Evolutionary conservation across 306 rosid species (phyloP).

Genomic region (Fragaria nilgerrensis): DNA sequence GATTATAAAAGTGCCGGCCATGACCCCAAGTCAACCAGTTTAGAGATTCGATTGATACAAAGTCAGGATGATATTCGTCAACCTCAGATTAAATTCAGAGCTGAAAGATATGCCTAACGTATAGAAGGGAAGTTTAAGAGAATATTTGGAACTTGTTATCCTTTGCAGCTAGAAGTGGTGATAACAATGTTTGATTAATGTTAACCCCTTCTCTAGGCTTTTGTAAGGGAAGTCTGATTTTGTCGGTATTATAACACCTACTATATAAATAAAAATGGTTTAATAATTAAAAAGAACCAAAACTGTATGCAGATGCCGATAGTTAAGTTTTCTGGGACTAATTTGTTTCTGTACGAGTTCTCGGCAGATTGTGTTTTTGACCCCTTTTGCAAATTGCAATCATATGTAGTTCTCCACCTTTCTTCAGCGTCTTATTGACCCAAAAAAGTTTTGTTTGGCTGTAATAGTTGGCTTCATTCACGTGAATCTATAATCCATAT

Average conservation of each 20-base stretch:
- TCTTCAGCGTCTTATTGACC: not conserved
- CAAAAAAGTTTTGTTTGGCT: not conserved
- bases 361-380: not conserved
- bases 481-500: no score
- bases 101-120: conserved; percentile 49
- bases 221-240: not conserved
- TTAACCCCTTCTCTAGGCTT: not conserved
- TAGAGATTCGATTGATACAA: conserved; percentile 77
- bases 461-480: not conserved
- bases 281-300: not conserved
- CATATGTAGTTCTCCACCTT: not conserved
- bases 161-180: not conserved
- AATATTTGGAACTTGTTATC: not conserved
- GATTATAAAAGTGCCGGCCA: conserved; percentile 61
- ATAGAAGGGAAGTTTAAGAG: not conserved
- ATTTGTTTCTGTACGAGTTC: not conserved
- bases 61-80: conserved; percentile 72
- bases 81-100: conserved; percentile 49
- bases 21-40: conserved; percentile 62
- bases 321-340: not conserved
- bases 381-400: not conserved
- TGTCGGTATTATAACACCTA: not conserved
- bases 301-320: not conserved
- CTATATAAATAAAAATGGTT: not conserved
- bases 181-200: not conserved